Base-by-base conservation (phyloP, 2,329 filamentous ascomycete genomes). In the Septoria linicola region DNA sequence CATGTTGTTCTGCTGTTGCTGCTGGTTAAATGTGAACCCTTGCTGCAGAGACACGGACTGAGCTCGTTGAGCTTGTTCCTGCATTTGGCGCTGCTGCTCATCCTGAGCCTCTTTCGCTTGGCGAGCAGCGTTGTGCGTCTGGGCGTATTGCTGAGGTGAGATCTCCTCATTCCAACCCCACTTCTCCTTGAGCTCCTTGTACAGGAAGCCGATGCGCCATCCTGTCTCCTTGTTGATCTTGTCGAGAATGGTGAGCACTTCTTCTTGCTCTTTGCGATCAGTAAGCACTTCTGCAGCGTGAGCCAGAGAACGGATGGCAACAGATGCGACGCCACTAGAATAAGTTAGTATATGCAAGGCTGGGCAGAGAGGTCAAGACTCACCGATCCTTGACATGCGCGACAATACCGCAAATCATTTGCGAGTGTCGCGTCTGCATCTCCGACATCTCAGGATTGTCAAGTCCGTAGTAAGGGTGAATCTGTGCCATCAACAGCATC, bases 371-470 rank as follows among this genome's bases (percentile, higher is more conserved):
- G 2, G 1, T 13, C 13, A n/a, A 6, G 8, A 65, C 72, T 61
- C 66, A 80, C 76, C 82, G 79, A 66, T 95, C 89, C 63, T 90
- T 88, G 44, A 86, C 83, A 66, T 95, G 89, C 2, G 89, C 88
- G 19, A 88, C 84, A 55, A 97, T 95, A 11, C 92, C 92, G 66
- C 91, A 96, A 19, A 95, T 85, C 66, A 91, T 85, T 59, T 87
- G 85, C 0, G 89, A 86, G 65, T 96, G 89, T 55, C 82, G 81
- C 41, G 85, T 76, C 61, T 87, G 84, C 64, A 87, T 78, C 3
- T 79, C 76, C 40, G 80, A 80, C 81, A 92, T 88, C 53, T 89
- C 85, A 3, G 81, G 75, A 2, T 78, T 76, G 31, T 81, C 77
- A 6, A 78, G 73, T 8, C 80, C 75, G 34, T 48, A 77, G 44